Evolutionary conservation across 2,329 filamentous ascomycete genomes (phyloP), one percentile per base, ranked within the genome.

Genomic region (Alternaria incomplexa): DNA sequence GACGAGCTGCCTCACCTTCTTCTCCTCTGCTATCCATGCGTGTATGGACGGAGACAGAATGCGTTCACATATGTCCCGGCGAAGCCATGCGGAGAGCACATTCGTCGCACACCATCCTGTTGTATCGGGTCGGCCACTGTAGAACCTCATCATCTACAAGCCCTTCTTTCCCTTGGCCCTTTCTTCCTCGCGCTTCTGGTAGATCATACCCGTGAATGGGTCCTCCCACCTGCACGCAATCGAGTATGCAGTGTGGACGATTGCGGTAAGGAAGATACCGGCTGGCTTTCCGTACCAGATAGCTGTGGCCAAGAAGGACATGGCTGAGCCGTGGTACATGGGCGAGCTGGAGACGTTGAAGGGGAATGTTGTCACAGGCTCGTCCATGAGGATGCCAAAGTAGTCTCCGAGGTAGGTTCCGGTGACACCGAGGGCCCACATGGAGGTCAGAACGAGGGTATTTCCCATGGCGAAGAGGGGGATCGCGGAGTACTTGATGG

Each of bases 341-440:
- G 96, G 96, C 56, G 93, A 91, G 69, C 89, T 88, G 58, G 91
- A 94, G 64, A 98, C 87, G 81, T 92, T 98, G 86, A 99, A 99
- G 3, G 96, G 96, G 79, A 99, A 99, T 13, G 92, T 91, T 12
- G 93, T 97, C 56, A 99, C 94, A 74, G 95, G 95, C 71, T 91
- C 84, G 78, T 98, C 95, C 93, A 97, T 97, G 69, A 99, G 86
- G 79, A 98, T 97, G 72, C 96, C 96, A 79, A 98, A 99, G 85
- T 99, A 99, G 84, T 99, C 96, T 72, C 96, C 96, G 36, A 99
- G 85, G 79, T 97, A 99, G 40, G 96, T 99, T 66, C 96, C 96
- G 1, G 93, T 97, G 75, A 99, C 89, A 61, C 96, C 96, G 44
- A 99, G 89, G 32, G 90, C 91, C 89, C 90, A 97, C 82, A 97